Base-by-base conservation (phyloP, 1,139 yeast species). In the Saccharomyces hybrid region DNA sequence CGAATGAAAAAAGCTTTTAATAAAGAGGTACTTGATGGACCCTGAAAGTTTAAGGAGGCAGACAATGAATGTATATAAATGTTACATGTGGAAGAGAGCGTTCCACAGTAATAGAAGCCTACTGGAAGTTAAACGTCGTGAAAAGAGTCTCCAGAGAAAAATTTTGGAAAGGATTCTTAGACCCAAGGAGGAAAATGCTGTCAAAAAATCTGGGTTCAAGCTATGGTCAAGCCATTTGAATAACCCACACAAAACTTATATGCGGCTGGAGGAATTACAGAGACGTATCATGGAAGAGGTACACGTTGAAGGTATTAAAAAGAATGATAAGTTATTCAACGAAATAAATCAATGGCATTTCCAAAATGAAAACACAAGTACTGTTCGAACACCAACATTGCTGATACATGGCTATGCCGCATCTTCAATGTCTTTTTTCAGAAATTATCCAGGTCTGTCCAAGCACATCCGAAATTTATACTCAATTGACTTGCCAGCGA, bases 371-470 rank as follows among this genome's bases (percentile, higher is more conserved):
- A 47, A 50, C 2, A 63, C 62, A 8, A 14, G 55, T 1, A 52
- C 48, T 14, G 56, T 64, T 5, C 62, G 56, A 25, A 63, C 64
- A 4, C 73, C 74, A 3, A 63, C 71, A 23, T 91, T 89, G 4
- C 74, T 91, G 64, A 64, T 91, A 16, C 98, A 91, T 66, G 98
- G 98, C 0, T 90, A 88, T 69, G 96, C 95, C 0, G 95, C 97
- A 0, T 85, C 95, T 0, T 76, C 85, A 20, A 95, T 93, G 13
- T 86, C 91, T 66, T 91, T 83, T 72, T 89, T 88, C 61, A 76
- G 90, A 54, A 90, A 88, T 63, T 82, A 88, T 59, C 82, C 79
- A 52, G 80, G 65, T 44, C 75, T 78, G 65, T 76, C 71, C 56
- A 63, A 70, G 73, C 73, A 69, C 46, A 76, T 73, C 53, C 76